These are phyloP conservation scores for Diatrype stigma DNA, from an alignment of 2,329 filamentous ascomycete genomes.

Conservation along the genomic window DNA sequence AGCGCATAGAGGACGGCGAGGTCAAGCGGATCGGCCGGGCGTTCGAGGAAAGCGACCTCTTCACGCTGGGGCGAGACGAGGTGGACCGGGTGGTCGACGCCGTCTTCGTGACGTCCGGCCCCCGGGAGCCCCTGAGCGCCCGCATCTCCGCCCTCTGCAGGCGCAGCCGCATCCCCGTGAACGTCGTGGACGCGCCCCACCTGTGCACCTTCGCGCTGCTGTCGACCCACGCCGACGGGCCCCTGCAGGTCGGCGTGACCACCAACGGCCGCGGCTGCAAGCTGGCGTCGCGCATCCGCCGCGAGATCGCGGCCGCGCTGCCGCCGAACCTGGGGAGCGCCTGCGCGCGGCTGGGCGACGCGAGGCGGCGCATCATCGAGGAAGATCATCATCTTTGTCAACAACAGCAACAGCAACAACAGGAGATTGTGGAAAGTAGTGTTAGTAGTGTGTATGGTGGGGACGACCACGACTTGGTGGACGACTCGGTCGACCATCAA, in stretches of 20 bases:
- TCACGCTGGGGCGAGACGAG: slow-evolving; percentile 72
- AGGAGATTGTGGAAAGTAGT: too few species aligned
- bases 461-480: slow-evolving; percentile 28
- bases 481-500: slow-evolving; percentile 72
- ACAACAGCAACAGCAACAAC: too few species aligned
- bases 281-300: slow-evolving; percentile 79
- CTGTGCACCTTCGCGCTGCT: slow-evolving; percentile 89
- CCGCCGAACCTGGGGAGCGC: slow-evolving; percentile 72
- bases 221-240: slow-evolving; percentile 84
- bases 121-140: slow-evolving; percentile 41
- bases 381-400: slow-evolving; percentile 63
- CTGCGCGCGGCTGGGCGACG: slow-evolving; percentile 70
- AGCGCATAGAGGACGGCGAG: slow-evolving; percentile 61
- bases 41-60: slow-evolving; percentile 70
- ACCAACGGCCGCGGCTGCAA: slow-evolving; percentile 95
- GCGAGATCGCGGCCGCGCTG: slow-evolving; percentile 79
- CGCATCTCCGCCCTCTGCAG: slow-evolving; percentile 73
- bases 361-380: slow-evolving; percentile 67
- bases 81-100: slow-evolving; percentile 78
- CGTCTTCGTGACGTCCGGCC: slow-evolving; percentile 74
- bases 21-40: slow-evolving; percentile 61
- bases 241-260: slow-evolving; percentile 90
- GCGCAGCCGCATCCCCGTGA: slow-evolving; percentile 81
- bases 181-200: slow-evolving; percentile 81
- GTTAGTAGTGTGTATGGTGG: too few species aligned